Conservation (phyloP, 2,329 filamentous ascomycete species). For the Neonectria ditissima region DNA sequence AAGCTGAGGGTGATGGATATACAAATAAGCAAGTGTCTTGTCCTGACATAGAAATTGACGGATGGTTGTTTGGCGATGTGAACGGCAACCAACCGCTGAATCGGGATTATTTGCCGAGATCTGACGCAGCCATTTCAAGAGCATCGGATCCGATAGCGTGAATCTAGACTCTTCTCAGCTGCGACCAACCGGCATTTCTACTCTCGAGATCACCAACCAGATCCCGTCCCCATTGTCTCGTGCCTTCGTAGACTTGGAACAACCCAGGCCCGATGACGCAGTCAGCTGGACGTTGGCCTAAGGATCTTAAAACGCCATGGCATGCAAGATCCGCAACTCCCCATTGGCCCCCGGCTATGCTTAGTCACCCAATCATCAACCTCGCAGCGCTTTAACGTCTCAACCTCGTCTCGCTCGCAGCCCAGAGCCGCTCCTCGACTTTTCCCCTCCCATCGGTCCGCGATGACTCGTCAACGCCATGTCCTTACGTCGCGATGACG, state of each 20-base stretch:
- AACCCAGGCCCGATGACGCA: constrained; percentile 7
- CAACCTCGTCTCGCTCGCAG: background rate
- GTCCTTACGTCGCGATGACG: constrained; percentile 50
- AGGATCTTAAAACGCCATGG: constrained; percentile 19
- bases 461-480: constrained; percentile 51
- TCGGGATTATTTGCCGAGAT: background rate
- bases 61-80: background rate
- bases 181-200: background rate
- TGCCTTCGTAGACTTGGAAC: background rate
- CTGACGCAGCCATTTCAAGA: background rate
- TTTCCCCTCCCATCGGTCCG: constrained; percentile 25
- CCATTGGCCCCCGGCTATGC: constrained; percentile 35
- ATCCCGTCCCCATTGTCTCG: too few species aligned
- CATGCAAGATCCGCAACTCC: constrained; percentile 16
- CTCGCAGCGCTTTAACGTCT: constrained; percentile 12
- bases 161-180: background rate
- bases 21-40: too few species aligned
- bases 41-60: too few species aligned
- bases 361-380: constrained; percentile 39
- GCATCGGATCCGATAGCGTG: background rate
- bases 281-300: constrained; percentile 16
- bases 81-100: background rate
- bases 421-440: background rate
- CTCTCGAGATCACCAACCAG: background rate
- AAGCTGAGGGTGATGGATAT: background rate